phyloP scores from a whole-genome alignment of 2,329 filamentous ascomycete species.

The Cryphonectria japonica region DNA sequence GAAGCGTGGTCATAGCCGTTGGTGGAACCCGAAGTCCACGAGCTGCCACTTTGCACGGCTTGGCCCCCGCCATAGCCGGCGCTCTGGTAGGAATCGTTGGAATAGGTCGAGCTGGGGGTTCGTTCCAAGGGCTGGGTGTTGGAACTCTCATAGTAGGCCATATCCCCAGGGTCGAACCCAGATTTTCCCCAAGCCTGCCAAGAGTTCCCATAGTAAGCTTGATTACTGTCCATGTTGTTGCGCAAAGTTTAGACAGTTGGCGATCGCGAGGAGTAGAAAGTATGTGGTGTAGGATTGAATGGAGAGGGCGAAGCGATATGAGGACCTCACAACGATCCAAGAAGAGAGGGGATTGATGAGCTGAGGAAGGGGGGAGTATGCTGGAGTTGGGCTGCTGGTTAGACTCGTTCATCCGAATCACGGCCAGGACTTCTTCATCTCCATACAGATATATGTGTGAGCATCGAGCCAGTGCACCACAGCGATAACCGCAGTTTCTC shows the following conservation, averaged over 20 bases:
- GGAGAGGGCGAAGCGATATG: neutral
- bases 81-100: neutral
- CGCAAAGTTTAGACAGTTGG: neutral
- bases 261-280: neutral
- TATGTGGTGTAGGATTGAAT: neutral
- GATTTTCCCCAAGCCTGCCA: neutral
- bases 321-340: neutral
- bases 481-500: conserved; percentile 2
- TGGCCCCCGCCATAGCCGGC: conserved; percentile 12
- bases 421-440: conserved; percentile 8
- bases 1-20: neutral
- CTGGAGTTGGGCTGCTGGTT: neutral
- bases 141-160: neutral
- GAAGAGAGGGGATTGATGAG: neutral
- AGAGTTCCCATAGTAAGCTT: no score
- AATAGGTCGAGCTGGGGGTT: neutral
- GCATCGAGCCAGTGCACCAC: neutral
- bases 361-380: neutral
- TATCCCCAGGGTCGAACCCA: neutral
- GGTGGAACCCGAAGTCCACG: conserved; percentile 11
- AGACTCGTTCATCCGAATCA: neutral
- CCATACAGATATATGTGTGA: conserved; percentile 22
- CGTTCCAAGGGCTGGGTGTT: neutral
- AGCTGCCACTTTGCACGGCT: conserved; percentile 22
- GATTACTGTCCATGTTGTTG: neutral